phyloP scores from a whole-genome alignment of 2,329 filamentous ascomycete species.

The Cercospora brassicicola region DNA sequence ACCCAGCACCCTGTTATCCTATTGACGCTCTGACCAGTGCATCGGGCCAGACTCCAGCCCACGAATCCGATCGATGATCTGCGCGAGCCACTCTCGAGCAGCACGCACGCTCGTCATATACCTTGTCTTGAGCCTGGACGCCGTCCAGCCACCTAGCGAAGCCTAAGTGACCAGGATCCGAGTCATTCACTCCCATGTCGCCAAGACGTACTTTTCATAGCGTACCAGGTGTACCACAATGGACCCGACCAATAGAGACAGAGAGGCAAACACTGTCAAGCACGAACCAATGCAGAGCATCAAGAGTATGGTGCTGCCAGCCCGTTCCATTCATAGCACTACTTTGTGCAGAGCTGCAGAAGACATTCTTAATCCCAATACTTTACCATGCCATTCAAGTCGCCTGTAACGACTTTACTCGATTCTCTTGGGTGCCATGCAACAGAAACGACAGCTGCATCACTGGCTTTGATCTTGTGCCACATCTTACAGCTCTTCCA shows the following conservation, averaged over 20 bases:
- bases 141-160: not conserved
- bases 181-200: not conserved
- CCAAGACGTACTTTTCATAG: not conserved
- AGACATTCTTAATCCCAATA: slow-evolving; percentile 75
- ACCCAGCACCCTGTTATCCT: not conserved
- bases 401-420: slow-evolving; percentile 88
- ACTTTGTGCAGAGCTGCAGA: not conserved
- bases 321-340: slow-evolving; percentile 1
- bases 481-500: slow-evolving; percentile 99
- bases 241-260: not conserved
- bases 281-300: not conserved
- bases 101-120: not conserved
- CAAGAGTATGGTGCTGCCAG: not conserved
- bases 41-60: not conserved
- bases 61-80: not conserved
- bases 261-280: not conserved
- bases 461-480: slow-evolving; percentile 87
- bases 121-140: not conserved
- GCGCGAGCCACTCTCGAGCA: not conserved
- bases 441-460: slow-evolving; percentile 77
- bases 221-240: not conserved
- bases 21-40: not conserved
- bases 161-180: slow-evolving; percentile 6
- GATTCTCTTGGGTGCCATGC: slow-evolving; percentile 98
- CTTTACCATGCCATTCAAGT: slow-evolving; percentile 81